Evolutionary conservation across 805 yeast genomes (phyloP), one percentile per base, ranked within the genome.

Genomic region (Pichia deserticola): DNA sequence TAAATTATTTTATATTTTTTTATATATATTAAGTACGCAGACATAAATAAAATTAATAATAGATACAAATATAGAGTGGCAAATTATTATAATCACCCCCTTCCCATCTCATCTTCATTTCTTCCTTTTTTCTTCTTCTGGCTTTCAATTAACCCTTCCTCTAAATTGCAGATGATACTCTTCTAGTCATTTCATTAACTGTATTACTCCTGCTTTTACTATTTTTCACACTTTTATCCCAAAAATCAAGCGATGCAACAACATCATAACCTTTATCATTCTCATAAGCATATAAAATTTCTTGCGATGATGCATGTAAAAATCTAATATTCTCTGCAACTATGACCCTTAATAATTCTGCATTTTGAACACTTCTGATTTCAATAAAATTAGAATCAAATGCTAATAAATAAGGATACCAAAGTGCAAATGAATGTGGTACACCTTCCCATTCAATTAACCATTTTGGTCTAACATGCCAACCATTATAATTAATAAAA

Each of bases 401-500:
- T 5, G 97, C 93, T 45, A 93, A 70, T 48, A 93, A 72, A 62
- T 89, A 92, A 4, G 99, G 99, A 69, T 90, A 92, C 78, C 95
- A 89, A 42, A 93, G 74, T 15, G 97, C 95, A 65, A 93, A 89
- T 53, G 84, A 81, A 61, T 86, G 93, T 6, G 99, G 98, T 46
- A 82, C 78, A 36, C 98, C 97, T 69, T 93, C 98, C 99, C 99
- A 93, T 62, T 86, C 82, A 47, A 93, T 84, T 56, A 90, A 85
- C 90, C 96, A 90, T 46, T 88, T 92, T 41, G 93, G 88, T 54
- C 90, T 81, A 20, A 95, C 84, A 58, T 97, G 78, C 99, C 99
- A 93, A 28, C 99, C 99, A 65, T 90, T 90, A 51, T 86, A 78
- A 61, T 93, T 90, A 58, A 93, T 95, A 67, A 87, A 89, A 66